These are phyloP conservation scores for Podochytrium sp. DNA, from an alignment of 192 early-diverging fungal genomes.

Conservation along the genomic window DNA sequence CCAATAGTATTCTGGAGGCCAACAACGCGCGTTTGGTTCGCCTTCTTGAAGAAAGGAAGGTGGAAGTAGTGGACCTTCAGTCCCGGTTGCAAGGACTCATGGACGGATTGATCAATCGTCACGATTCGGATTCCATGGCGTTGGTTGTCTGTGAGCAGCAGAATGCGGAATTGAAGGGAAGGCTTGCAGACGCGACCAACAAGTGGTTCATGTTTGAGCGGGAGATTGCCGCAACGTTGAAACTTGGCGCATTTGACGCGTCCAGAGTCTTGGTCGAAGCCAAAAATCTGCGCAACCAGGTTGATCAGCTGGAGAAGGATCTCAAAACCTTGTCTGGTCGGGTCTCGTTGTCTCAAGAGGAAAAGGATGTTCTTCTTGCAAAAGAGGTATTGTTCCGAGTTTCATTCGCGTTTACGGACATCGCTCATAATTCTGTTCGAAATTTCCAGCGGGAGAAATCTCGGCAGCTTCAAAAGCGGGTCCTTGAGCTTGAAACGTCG, in stretches of 20 bases:
- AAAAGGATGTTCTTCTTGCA: neutral
- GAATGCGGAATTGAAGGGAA: neutral
- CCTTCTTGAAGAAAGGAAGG: neutral
- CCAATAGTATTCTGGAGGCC: neutral
- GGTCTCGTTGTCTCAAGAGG: neutral
- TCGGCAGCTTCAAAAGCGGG: neutral
- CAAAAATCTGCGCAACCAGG: neutral
- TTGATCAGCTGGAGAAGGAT: neutral
- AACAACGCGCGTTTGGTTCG: neutral
- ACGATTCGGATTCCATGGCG: neutral
- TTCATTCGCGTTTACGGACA: neutral
- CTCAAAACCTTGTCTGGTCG: neutral
- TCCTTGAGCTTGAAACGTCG: neutral
- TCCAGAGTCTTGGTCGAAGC: neutral
- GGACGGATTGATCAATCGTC: neutral
- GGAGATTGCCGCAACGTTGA: neutral
- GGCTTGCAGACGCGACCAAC: neutral
- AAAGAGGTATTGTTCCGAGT: neutral
- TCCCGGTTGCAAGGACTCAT: neutral
- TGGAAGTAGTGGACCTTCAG: neutral
- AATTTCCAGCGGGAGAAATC: slow-evolving; percentile 3
- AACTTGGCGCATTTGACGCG: neutral
- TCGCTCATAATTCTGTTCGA: neutral
- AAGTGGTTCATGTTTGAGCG: too few species aligned
- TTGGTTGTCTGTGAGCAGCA: neutral